These are phyloP conservation scores for Ophiocordyceps camponoti-saundersi DNA, from an alignment of 2,329 filamentous ascomycete species.

Conservation along the genomic window DNA sequence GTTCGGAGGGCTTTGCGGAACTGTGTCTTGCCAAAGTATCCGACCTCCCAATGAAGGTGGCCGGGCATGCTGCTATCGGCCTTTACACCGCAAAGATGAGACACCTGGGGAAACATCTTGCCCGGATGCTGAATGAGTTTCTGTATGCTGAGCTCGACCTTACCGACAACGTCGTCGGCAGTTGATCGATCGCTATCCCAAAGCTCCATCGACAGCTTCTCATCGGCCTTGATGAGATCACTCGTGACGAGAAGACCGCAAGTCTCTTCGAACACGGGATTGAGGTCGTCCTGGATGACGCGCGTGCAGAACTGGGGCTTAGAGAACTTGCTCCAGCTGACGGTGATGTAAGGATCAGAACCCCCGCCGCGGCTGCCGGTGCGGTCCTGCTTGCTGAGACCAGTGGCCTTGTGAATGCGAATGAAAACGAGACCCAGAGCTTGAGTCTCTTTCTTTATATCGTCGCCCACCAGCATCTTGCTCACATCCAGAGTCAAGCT, in stretches of 20 bases:
- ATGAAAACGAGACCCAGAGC: constrained; percentile 50
- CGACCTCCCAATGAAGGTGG: constrained; percentile 50
- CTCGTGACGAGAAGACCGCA: constrained; percentile 51
- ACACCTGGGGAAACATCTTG: constrained; percentile 42
- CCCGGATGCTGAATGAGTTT: constrained; percentile 47
- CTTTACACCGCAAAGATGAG: constrained; percentile 49
- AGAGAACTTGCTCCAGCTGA: constrained; percentile 67
- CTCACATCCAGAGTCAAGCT: constrained; percentile 58
- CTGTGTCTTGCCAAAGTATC: constrained; percentile 56
- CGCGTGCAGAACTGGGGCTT: constrained; percentile 42
- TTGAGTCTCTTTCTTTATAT: constrained; percentile 60
- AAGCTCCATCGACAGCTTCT: constrained; percentile 50
- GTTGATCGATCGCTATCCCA: constrained; percentile 62
- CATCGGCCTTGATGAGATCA: constrained; percentile 55
- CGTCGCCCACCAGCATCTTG: constrained; percentile 61
- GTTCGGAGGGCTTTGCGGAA: constrained; percentile 41
- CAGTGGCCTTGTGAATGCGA: constrained; percentile 46
- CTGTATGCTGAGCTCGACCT: constrained; percentile 53
- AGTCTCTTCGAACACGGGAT: constrained; percentile 56
- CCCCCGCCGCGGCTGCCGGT: constrained; percentile 41
- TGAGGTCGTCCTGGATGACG: constrained; percentile 46
- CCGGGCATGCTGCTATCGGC: constrained; percentile 52
- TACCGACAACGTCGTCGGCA: constrained; percentile 58
- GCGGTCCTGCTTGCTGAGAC: constrained; percentile 51
- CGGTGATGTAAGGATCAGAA: constrained; percentile 54